Conservation (phyloP, 306 rosid species). For the Hippophae rhamnoides region DNA sequence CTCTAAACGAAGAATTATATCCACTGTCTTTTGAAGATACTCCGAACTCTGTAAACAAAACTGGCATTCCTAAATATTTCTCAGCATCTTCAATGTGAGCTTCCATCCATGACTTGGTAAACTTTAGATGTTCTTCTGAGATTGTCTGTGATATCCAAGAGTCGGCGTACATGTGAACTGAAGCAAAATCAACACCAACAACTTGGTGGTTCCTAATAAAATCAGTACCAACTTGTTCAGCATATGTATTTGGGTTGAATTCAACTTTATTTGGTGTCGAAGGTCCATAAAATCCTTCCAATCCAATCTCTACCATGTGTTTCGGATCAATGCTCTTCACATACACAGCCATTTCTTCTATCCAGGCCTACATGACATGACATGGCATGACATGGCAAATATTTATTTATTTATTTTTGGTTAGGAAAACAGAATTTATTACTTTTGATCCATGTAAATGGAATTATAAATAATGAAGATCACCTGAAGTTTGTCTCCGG, state of each 20-base stretch:
- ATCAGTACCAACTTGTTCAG: constrained; percentile 90
- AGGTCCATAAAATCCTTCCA: constrained; percentile 93
- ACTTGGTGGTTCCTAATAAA: constrained; percentile 85
- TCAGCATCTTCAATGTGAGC: constrained; percentile 94
- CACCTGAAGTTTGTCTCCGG: constrained; percentile 77
- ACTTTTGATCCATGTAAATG: not conserved
- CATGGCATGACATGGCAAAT: not conserved
- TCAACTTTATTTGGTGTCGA: constrained; percentile 70
- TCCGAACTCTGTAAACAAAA: constrained; percentile 76
- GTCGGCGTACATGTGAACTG: constrained; percentile 87
- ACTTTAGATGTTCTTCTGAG: constrained; percentile 57
- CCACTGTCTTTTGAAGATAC: constrained; percentile 74
- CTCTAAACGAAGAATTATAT: constrained; percentile 62
- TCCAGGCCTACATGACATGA: constrained; percentile 56
- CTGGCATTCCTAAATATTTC: constrained; percentile 72
- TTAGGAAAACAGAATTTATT: not conserved
- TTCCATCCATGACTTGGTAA: constrained; percentile 84
- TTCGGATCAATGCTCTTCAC: constrained; percentile 86
- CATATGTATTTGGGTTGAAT: constrained; percentile 77
- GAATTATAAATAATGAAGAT: not conserved
- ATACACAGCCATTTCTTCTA: constrained; percentile 77
- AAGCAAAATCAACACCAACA: constrained; percentile 87
- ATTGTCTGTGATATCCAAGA: constrained; percentile 72
- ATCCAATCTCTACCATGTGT: constrained; percentile 79
- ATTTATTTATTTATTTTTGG: too few relatives aligned